Evolutionary conservation across 2,329 filamentous ascomycete genomes (phyloP).

Genomic region (Trichoderma lentiforme): DNA sequence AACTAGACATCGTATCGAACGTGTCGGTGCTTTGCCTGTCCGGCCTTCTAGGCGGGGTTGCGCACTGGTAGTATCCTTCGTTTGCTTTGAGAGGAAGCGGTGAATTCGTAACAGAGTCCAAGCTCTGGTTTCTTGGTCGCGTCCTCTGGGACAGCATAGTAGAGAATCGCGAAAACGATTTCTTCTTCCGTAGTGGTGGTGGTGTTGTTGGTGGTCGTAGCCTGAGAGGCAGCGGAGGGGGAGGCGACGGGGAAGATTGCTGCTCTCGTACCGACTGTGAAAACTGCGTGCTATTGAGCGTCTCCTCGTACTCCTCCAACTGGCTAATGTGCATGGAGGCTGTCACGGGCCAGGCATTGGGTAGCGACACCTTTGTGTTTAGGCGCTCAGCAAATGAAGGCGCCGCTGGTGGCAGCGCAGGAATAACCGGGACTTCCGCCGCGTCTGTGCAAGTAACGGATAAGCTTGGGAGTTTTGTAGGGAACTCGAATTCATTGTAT

Average conservation of each 20-base stretch:
- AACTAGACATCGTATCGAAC: conserved; percentile 48
- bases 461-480: conserved; percentile 15
- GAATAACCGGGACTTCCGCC: conserved; percentile 54
- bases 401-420: conserved; percentile 53
- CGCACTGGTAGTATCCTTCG: conserved; percentile 59
- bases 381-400: conserved; percentile 57
- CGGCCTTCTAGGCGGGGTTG: conserved; percentile 36
- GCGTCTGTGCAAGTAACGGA: conserved; percentile 34
- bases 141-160: conserved; percentile 53
- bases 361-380: conserved; percentile 43
- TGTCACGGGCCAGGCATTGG: conserved; percentile 34
- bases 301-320: conserved; percentile 29
- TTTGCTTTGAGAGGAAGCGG: conserved; percentile 49
- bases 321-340: conserved; percentile 33
- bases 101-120: conserved; percentile 53
- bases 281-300: conserved; percentile 22
- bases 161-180: conserved; percentile 61
- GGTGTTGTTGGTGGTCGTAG: conserved; percentile 53
- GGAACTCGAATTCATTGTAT: neutral
- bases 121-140: conserved; percentile 39
- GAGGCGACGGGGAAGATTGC: conserved; percentile 37
- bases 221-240: conserved; percentile 56
- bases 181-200: conserved; percentile 57
- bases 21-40: conserved; percentile 43
- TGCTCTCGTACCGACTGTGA: conserved; percentile 27